These are phyloP conservation scores for Botryotinia calthae DNA, from an alignment of 2,329 filamentous ascomycete species.

Conservation along the genomic window DNA sequence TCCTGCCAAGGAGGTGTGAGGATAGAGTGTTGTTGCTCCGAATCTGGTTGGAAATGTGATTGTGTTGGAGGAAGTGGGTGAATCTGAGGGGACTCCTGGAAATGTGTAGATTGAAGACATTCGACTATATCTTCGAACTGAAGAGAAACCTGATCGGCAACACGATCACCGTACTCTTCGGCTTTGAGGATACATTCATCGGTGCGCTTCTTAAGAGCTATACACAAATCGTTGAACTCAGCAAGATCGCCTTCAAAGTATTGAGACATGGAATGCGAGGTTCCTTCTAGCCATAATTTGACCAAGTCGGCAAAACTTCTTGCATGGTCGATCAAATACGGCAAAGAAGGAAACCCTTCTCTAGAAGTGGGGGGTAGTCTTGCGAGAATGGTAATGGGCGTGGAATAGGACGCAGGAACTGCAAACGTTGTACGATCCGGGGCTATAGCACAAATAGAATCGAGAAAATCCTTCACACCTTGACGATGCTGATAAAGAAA, in stretches of 20 bases:
- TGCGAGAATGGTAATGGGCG: constrained; percentile 83
- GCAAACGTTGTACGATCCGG: constrained; percentile 63
- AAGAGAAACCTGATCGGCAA: constrained; percentile 30
- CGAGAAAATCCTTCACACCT: constrained; percentile 83
- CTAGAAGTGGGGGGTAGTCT: constrained; percentile 76
- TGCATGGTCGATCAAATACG: constrained; percentile 87
- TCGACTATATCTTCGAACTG: constrained; percentile 37
- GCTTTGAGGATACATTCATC: constrained; percentile 38
- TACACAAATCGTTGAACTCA: constrained; percentile 37
- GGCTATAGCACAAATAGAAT: constrained; percentile 80
- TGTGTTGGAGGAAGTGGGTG: background rate
- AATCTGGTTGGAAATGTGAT: background rate
- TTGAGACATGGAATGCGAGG: constrained; percentile 24
- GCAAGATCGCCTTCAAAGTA: constrained; percentile 36
- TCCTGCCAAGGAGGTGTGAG: constrained; percentile 27
- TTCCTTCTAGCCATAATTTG: constrained; percentile 70
- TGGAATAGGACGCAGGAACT: constrained; percentile 83
- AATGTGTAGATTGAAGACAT: constrained; percentile 26
- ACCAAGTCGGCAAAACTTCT: constrained; percentile 82
- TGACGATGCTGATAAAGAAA: constrained; percentile 75
- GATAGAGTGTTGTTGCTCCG: constrained; percentile 13
- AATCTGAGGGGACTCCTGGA: constrained; percentile 7
- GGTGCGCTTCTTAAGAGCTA: constrained; percentile 36
- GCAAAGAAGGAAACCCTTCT: constrained; percentile 90
- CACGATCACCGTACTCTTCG: constrained; percentile 29